Base-by-base conservation (phyloP, 2,329 filamentous ascomycete genomes). In the Kalaharituber pfeilii region DNA sequence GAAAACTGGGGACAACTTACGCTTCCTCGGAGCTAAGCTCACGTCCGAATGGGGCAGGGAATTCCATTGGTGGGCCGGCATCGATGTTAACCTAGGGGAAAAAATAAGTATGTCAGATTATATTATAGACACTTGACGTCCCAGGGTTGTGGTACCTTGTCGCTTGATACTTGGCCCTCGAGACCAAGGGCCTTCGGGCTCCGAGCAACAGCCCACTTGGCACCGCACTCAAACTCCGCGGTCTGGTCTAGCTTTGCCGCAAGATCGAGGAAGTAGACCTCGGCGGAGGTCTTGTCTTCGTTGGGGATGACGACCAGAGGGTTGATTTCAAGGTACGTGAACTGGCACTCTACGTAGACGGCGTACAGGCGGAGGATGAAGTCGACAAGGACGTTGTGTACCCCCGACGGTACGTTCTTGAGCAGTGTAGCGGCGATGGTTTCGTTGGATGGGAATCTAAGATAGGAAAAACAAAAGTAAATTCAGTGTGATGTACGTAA, bases 251-350 rank as follows among this genome's bases (percentile, higher is more conserved):
- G 77, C 81, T 98, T 98, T 69, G 91, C 91, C 66, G 91, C 91
- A 69, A 98, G 78, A 75, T 98, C 91, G 64, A 98, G 80, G 81
- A 98, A 98, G 79, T 95, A 80, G 53, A 98, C 91, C 42, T 87
- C 83, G 55, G 91, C 91, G 56, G 87, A 94, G 63, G 89, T 96
- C 68, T 79, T 84, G 65, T 88, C 81, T 63, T 79, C 82, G 71
- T 96, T 96, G 70, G 91, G 91, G 66, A 98, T 89, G 69, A 95
- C 91, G 59, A 98, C 91, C 62, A 98, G 76, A 64, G 91, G 91
- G 81, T 98, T 98, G 78, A 98, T 98, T 74, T 98, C 91, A 65
- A 98, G 86, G 76, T 98, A 98, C 67, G 91, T 96, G 80, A 98
- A 98, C 73, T 98, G 91, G 80, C 86, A 94, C 77, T 98, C 91